Evolutionary conservation across 129 eudicot species (phyloP), one percentile per base, ranked within the genome.

Genomic region (Pulicaria dysenterica): DNA sequence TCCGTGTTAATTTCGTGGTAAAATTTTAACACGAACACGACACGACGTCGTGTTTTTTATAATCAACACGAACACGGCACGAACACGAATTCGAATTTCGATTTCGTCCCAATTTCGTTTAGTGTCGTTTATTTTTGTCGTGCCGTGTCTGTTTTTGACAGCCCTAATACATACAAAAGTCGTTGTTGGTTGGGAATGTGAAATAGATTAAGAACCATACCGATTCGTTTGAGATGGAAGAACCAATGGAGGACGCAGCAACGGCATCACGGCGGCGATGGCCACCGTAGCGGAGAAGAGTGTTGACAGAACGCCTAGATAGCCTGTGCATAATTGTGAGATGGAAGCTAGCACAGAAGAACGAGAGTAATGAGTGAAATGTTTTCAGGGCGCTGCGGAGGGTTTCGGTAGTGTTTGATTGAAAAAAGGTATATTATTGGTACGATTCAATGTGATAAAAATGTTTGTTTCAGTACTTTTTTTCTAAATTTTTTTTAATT

Each of bases 221-320:
- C 82, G 58, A 61, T 16, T 63, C 50, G 55, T 80, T 51, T 58
- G 72, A 12, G 77, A 16, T 63, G 63, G 83, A 57, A 19, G 91
- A 87, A 31, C 80, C 47, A 38, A 83, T 8, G 14, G 86, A 63
- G 42, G 81, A 79, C 3, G 80, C 79, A 5, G 80, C 80, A 8
- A 47, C 46, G 46, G 82, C 77, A 37, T 78, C 73, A 53, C 92
- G 85, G 83, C 64, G 77, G 58, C 80, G 85, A 13, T 76, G 73
- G 72, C 76, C 82, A 10, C 88, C 87, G 79, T 69, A 64, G 58
- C 84, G 96, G 41, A 92, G 80, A 77, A 89, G 59, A 19, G 88
- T 58, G 73, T 83, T 80, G 69, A 89, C 86, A 8, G 96, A 87
- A 54, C 95, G 96, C 78, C 86, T 73, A 5, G 98, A 79, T 17